phyloP scores from a whole-genome alignment of 2,329 filamentous ascomycete genomes.

The Huntiella decipiens region DNA sequence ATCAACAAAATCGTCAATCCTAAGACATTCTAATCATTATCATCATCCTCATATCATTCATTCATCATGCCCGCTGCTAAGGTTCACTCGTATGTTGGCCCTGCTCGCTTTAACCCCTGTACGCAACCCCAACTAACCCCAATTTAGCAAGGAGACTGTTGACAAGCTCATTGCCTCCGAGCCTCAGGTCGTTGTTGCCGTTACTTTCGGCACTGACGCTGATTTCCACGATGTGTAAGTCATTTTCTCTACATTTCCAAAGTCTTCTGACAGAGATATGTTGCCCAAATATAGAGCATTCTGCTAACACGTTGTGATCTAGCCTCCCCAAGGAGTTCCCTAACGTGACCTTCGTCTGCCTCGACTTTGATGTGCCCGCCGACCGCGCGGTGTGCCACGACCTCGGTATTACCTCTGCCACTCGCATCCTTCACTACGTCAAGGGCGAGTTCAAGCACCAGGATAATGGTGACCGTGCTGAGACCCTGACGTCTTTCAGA shows the following conservation, averaged over 20 bases:
- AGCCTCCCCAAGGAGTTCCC: conserved; percentile 1
- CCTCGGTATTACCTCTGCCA: neutral
- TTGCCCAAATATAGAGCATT: too few species aligned
- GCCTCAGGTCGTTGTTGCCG: neutral
- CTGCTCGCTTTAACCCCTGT: neutral
- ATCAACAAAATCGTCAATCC: too few species aligned
- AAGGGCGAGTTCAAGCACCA: neutral
- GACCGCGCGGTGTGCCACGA: neutral
- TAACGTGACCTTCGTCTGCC: conserved; percentile 1
- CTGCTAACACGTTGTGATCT: neutral
- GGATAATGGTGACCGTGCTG: neutral
- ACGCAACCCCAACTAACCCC: too few species aligned
- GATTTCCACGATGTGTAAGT: conserved; percentile 1
- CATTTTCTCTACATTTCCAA: neutral
- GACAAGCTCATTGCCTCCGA: neutral
- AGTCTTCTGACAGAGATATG: neutral
- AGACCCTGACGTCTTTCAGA: neutral
- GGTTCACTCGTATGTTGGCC: neutral
- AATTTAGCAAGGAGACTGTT: neutral
- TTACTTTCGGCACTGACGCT: neutral
- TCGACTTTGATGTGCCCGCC: neutral
- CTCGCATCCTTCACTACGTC: neutral
- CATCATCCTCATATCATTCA: neutral
- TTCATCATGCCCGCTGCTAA: neutral
- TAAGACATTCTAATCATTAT: neutral